These are phyloP conservation scores for Cryphonectria nitschkei DNA, from an alignment of 2,329 filamentous ascomycete genomes.

Conservation along the genomic window DNA sequence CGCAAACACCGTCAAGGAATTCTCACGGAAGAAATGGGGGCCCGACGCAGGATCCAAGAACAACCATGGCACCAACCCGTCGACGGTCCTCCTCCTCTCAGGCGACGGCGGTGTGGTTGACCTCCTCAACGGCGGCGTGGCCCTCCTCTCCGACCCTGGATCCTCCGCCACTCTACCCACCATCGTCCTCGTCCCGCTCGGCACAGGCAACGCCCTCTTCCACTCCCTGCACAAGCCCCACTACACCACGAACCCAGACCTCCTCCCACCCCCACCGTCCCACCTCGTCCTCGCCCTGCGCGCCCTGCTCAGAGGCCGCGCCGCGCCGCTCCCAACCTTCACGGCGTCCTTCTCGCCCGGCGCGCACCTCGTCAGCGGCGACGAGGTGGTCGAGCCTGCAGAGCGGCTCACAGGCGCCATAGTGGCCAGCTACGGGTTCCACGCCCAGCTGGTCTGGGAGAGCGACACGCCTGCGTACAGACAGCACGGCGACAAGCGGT, in stretches of 20 bases:
- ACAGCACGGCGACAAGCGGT: conserved; percentile 74
- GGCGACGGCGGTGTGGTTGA: conserved; percentile 89
- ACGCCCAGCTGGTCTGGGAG: conserved; percentile 86
- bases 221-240: conserved; percentile 64
- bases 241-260: conserved; percentile 42
- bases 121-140: conserved; percentile 69
- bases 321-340: conserved; percentile 64
- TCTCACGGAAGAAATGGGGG: conserved; percentile 52
- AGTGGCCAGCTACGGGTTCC: conserved; percentile 88
- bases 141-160: conserved; percentile 33
- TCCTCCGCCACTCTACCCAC: conserved; percentile 40
- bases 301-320: conserved; percentile 61
- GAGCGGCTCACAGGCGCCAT: conserved; percentile 71
- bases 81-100: conserved; percentile 74
- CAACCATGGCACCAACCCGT: conserved; percentile 36
- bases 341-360: conserved; percentile 63
- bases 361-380: conserved; percentile 48
- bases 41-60: conserved; percentile 47
- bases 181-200: conserved; percentile 61
- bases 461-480: conserved; percentile 85
- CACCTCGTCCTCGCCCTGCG: conserved; percentile 49
- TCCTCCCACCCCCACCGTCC: conserved; percentile 37
- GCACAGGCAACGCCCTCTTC: conserved; percentile 68
- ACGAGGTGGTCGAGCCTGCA: conserved; percentile 32
- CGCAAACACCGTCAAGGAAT: conserved; percentile 64